phyloP scores from a whole-genome alignment of 495 filamentous ascomycete species.

The Aspergillus bertholletiae region DNA sequence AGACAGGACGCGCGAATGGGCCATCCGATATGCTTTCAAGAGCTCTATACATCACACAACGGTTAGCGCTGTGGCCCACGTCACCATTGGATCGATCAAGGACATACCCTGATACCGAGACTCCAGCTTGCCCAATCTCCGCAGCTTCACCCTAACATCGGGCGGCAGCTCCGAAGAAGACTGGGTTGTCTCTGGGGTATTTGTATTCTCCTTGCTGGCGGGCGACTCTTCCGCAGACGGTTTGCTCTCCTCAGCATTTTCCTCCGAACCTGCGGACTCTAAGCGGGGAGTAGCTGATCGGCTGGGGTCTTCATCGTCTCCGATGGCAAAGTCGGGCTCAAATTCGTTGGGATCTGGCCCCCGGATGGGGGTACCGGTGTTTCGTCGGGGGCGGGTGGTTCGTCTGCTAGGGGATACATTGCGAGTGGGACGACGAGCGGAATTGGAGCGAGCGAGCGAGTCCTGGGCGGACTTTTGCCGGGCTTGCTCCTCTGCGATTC shows the following conservation, averaged over 20 bases:
- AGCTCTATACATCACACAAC: slow-evolving; percentile 55
- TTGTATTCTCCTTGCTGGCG: slow-evolving; percentile 20
- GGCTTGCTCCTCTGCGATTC: slow-evolving; percentile 87
- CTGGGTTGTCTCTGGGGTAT: slow-evolving; percentile 17
- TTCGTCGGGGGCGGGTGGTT: slow-evolving; percentile 43
- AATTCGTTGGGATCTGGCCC: slow-evolving; percentile 80
- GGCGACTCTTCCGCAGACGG: slow-evolving; percentile 16
- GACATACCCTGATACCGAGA: slow-evolving; percentile 73
- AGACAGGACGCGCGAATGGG: slow-evolving; percentile 75
- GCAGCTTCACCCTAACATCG: slow-evolving; percentile 63
- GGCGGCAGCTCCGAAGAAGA: slow-evolving; percentile 60
- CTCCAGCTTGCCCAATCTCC: slow-evolving; percentile 84
- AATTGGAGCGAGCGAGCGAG: slow-evolving; percentile 47
- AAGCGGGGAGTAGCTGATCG: slow-evolving; percentile 51
- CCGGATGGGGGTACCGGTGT: slow-evolving; percentile 49
- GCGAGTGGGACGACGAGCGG: slow-evolving; percentile 46
- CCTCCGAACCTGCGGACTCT: slow-evolving; percentile 19
- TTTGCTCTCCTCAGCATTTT: slow-evolving; percentile 25
- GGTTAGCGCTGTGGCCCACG: background rate
- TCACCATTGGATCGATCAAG: background rate
- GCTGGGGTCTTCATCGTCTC: slow-evolving; percentile 65
- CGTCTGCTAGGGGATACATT: slow-evolving; percentile 53
- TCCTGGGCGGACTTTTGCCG: slow-evolving; percentile 58
- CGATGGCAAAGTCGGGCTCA: slow-evolving; percentile 76
- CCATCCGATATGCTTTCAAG: slow-evolving; percentile 83